Conservation (phyloP, 305 asterid genomes). For the Fraxinus albicans region DNA sequence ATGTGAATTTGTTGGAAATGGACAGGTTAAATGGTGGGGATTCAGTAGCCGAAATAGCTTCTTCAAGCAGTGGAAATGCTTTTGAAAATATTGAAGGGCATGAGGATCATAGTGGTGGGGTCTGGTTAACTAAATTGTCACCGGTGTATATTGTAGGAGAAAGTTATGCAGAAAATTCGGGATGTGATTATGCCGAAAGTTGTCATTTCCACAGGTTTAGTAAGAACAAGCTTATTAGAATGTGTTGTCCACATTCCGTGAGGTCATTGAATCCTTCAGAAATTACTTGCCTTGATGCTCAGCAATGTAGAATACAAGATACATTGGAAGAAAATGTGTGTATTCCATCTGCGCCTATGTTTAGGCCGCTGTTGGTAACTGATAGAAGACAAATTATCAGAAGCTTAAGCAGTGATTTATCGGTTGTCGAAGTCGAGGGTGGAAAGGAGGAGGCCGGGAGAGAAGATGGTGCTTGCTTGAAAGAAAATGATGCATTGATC, state of each 20-base stretch:
- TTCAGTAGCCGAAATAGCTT: slow-evolving; percentile 20
- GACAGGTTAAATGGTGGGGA: slow-evolving; percentile 14
- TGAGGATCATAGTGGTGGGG: slow-evolving; percentile 16
- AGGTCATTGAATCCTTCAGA: slow-evolving; percentile 27
- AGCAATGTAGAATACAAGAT: slow-evolving; percentile 21
- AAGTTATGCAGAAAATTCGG: not conserved
- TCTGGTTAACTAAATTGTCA: slow-evolving; percentile 10
- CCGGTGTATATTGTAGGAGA: slow-evolving; percentile 18
- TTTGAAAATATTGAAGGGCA: slow-evolving; percentile 11
- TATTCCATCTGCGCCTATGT: slow-evolving; percentile 24
- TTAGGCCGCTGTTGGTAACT: slow-evolving; percentile 39
- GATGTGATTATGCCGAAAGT: slow-evolving; percentile 24
- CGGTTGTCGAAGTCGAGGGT: slow-evolving; percentile 22
- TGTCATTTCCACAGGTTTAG: slow-evolving; percentile 19
- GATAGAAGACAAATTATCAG: slow-evolving; percentile 25
- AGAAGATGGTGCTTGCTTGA: slow-evolving; percentile 6
- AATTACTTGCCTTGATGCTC: slow-evolving; percentile 21
- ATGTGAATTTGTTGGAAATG: slow-evolving; percentile 11
- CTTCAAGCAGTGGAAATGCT: slow-evolving; percentile 18
- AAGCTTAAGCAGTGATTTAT: slow-evolving; percentile 22
- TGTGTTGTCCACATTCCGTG: slow-evolving; percentile 3
- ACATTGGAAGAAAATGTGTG: slow-evolving; percentile 25
- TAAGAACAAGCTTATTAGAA: slow-evolving; percentile 29
- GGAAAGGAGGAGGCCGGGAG: slow-evolving; percentile 18
- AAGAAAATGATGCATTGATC: not conserved